Percentiles rank a stretch among this genome's conserved stretches.
These are phyloP conservation scores for Angophora floribunda DNA, from an alignment of 345 rosid genomes.

Conservation along the genomic window DNA sequence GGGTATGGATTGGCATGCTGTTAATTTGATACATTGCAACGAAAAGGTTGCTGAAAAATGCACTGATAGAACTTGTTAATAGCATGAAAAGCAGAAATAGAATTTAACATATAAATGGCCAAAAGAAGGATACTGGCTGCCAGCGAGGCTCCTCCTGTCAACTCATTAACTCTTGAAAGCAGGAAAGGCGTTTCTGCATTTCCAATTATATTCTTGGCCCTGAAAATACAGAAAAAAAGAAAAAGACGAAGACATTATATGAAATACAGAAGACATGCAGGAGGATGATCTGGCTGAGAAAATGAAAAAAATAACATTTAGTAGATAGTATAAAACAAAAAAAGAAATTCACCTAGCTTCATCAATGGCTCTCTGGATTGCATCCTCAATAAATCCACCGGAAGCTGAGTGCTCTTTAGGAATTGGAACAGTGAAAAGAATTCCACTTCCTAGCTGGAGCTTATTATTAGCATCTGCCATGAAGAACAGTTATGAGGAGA, in stretches of 20 bases:
- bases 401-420: constrained; percentile 70
- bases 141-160: constrained; percentile 82
- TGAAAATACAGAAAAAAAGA: constrained; percentile 3
- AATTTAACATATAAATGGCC: too few relatives aligned
- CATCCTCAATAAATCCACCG: constrained; percentile 69
- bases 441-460: constrained; percentile 65
- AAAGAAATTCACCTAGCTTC: constrained; percentile 62
- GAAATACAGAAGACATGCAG: background rate
- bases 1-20: background rate
- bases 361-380: constrained; percentile 55
- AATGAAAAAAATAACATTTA: background rate
- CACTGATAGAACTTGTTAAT: background rate
- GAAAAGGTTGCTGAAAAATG: background rate
- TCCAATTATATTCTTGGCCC: constrained; percentile 73
- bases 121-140: constrained; percentile 69
- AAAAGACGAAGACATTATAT: background rate
- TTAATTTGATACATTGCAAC: background rate
- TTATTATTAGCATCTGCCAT: constrained; percentile 59
- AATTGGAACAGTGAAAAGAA: constrained; percentile 74
- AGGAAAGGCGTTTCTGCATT: constrained; percentile 89
- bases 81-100: background rate
- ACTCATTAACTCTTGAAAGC: constrained; percentile 66
- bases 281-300: background rate
- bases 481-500: background rate
- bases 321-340: background rate